Conservation (phyloP, 2,329 filamentous ascomycete species). For the Venturia pyrina region DNA sequence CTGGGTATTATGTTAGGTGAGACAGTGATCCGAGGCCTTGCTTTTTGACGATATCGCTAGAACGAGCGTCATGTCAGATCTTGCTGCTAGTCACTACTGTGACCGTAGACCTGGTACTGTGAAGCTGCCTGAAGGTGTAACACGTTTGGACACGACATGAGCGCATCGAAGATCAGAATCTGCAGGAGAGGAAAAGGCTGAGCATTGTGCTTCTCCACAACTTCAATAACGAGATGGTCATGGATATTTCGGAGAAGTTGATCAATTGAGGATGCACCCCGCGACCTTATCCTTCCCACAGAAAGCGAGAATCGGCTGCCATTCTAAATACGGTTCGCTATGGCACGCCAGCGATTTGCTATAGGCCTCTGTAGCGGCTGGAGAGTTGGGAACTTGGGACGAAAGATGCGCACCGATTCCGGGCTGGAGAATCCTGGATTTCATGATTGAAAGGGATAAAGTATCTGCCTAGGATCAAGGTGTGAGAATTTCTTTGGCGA, state of each 20-base stretch:
- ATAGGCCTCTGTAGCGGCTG: neutral
- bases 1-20: neutral
- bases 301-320: neutral
- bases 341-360: neutral
- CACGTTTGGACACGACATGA: neutral
- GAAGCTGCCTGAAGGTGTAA: neutral
- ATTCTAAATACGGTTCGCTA: neutral
- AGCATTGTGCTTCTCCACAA: neutral
- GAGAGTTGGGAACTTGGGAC: neutral
- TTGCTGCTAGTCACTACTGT: neutral
- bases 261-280: neutral
- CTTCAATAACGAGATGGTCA: neutral
- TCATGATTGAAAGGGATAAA: neutral
- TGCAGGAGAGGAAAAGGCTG: neutral
- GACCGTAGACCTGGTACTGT: neutral
- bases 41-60: neutral
- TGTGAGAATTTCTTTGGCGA: neutral
- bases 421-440: neutral
- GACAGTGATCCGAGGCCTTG: neutral
- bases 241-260: conserved; percentile 1
- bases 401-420: neutral
- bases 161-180: neutral
- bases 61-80: neutral
- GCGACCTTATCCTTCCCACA: neutral
- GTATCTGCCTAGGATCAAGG: neutral